Base-by-base conservation (phyloP, 257 asterid genomes). In the Solanum commersonii region DNA sequence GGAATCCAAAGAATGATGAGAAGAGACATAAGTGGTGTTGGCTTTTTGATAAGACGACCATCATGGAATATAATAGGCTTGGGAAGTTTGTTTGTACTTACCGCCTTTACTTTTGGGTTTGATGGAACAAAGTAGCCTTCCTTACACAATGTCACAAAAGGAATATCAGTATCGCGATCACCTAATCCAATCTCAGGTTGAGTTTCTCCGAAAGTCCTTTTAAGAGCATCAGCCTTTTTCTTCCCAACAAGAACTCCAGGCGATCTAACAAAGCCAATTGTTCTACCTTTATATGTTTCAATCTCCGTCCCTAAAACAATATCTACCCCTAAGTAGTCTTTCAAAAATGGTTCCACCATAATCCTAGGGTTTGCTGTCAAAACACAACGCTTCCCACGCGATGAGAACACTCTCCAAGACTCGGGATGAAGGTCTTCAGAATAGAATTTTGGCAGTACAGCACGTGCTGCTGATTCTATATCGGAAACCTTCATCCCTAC, bases 21-120 rank as follows among this genome's bases (percentile, higher is more conserved):
- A 23, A 91, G 73, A 14, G 92, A 88, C 13, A 63, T 73, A 18
- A 87, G 44, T 10, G 93, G 93, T 5, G 91, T 87, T 4, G 94
- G 94, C 33, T 84, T 90, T 34, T 86, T 85, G 44, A 90, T 93
- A 1, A 91, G 91, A 2, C 94, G 92, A 6, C 93, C 91, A 38
- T 92, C 91, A 70, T 90, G 93, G 89, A 92, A 89, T 29, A 90
- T 88, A 84, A 90, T 91, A 29, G 93, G 90, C 13, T 85, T 90
- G 5, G 92, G 91, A 27, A 37, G 40, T 37, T 37, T 37, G 40
- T 37, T 37, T 37, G 40, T 1, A 37, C 40, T 7, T 37, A 7
- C 40, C 10, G 40, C 40, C 10, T 37, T 37, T 1, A 37, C 40
- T 37, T 37, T 37, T 37, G 10, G 40, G 40, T 37, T 37, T 37